A percentile compares a stretch with the other conserved stretches of the same genome.
These are phyloP conservation scores for Ceratocystis alfenasii DNA, from an alignment of 2,329 filamentous ascomycete genomes.

Conservation along the genomic window DNA sequence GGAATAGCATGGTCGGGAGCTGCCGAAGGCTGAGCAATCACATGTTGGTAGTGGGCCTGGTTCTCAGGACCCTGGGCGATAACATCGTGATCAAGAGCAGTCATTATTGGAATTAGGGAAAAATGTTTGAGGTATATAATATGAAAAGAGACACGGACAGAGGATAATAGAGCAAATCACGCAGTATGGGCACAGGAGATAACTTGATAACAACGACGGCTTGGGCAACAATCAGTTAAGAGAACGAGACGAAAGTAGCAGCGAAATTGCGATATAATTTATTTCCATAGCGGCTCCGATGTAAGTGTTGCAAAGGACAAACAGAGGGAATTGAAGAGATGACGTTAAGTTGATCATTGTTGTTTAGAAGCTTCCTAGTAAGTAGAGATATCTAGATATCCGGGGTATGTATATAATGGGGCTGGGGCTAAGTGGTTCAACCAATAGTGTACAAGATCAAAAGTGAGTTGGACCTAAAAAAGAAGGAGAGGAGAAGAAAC, in stretches of 20 bases:
- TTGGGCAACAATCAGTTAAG: not conserved
- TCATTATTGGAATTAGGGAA: not conserved
- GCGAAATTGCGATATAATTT: not conserved
- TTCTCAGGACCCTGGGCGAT: conserved; percentile 16
- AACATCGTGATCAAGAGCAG: conserved; percentile 12
- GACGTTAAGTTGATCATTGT: not conserved
- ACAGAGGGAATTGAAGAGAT: not conserved
- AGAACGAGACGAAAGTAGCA: not conserved
- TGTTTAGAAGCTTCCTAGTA: not conserved
- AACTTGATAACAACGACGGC: not conserved
- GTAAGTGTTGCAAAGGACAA: not conserved
- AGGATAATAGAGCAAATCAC: not conserved
- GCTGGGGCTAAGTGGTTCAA: not conserved
- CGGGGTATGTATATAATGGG: not conserved
- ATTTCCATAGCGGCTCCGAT: not conserved
- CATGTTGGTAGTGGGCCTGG: conserved; percentile 15
- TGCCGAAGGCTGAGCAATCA: conserved; percentile 11
- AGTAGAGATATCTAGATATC: not conserved
- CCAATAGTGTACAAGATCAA: not conserved
- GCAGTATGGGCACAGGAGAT: not conserved
- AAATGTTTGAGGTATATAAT: not conserved
- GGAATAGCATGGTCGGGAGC: conserved; percentile 9
- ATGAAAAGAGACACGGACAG: not conserved
- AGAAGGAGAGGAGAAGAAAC: not conserved
- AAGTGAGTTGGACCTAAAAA: not conserved